These are phyloP conservation scores for Neopestalotiopsis rosae DNA, from an alignment of 2,329 filamentous ascomycete genomes.

Conservation along the genomic window DNA sequence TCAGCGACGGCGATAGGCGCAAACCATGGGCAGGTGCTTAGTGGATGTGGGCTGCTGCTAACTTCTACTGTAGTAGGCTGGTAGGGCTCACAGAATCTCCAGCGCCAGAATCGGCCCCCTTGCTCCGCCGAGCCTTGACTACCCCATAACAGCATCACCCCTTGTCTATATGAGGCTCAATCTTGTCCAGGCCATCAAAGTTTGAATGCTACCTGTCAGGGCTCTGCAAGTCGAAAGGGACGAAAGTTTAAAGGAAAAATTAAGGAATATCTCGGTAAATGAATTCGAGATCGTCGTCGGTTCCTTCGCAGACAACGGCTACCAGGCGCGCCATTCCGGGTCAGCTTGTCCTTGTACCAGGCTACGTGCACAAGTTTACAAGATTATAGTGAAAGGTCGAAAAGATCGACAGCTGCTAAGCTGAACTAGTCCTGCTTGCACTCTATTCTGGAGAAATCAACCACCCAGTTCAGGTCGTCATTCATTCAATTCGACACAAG, in stretches of 20 bases:
- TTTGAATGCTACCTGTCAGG: background rate
- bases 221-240: background rate
- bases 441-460: background rate
- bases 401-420: background rate
- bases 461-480: background rate
- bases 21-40: background rate
- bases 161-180: constrained; percentile 12
- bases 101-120: background rate
- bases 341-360: background rate
- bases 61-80: too few species aligned
- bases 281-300: background rate
- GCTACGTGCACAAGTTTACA: background rate
- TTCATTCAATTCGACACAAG: constrained; percentile 8
- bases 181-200: background rate
- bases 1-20: constrained; percentile 9
- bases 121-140: background rate
- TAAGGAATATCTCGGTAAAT: background rate
- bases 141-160: background rate
- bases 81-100: too few species aligned
- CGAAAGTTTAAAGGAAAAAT: background rate
- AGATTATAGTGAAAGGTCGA: background rate
- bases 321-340: background rate
- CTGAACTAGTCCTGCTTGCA: background rate
- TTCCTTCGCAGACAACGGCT: background rate
- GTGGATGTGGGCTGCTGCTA: too few species aligned